Evolutionary conservation across 305 asterid genomes (phyloP).

Genomic region (Fraxinus xanthoxyloides): DNA sequence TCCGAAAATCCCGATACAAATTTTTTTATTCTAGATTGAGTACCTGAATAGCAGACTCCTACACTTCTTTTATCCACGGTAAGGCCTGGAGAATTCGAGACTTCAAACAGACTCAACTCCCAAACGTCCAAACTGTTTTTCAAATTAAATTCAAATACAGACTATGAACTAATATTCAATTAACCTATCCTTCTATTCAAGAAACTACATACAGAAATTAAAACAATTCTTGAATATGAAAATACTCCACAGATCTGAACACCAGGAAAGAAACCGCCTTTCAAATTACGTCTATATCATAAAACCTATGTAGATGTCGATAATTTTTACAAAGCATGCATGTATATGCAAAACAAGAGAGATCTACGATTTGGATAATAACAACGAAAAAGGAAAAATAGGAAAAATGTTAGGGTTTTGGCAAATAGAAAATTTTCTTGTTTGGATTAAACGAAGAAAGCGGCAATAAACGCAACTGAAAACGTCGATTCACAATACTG

Average conservation of each 20-base stretch:
- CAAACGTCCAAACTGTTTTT: slow-evolving; percentile 12
- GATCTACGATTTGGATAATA: slow-evolving; percentile 38
- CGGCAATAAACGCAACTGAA: slow-evolving; percentile 56
- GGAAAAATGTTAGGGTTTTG: slow-evolving; percentile 49
- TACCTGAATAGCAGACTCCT: slow-evolving; percentile 13
- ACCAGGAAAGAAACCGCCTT: background rate
- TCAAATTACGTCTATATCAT: background rate
- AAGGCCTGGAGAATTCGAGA: background rate
- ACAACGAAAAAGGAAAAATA: background rate
- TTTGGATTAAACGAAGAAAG: slow-evolving; percentile 27
- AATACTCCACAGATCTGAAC: slow-evolving; percentile 1
- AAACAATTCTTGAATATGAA: background rate
- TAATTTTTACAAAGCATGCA: slow-evolving; percentile 6
- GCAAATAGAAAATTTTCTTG: slow-evolving; percentile 13
- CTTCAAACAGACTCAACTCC: background rate
- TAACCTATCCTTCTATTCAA: background rate
- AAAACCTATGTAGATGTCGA: background rate
- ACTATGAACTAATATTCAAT: slow-evolving; percentile 8
- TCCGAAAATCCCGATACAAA: background rate
- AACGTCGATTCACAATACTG: slow-evolving; percentile 52
- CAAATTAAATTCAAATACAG: slow-evolving; percentile 14
- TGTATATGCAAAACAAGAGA: slow-evolving; percentile 13
- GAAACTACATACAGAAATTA: background rate
- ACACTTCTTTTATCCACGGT: background rate
- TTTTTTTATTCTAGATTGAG: background rate